A percentile compares a stretch with the other conserved stretches of the same genome.
Evolutionary conservation across 2,329 filamentous ascomycete genomes (phyloP).

Genomic region (Colletotrichum viniferum): DNA sequence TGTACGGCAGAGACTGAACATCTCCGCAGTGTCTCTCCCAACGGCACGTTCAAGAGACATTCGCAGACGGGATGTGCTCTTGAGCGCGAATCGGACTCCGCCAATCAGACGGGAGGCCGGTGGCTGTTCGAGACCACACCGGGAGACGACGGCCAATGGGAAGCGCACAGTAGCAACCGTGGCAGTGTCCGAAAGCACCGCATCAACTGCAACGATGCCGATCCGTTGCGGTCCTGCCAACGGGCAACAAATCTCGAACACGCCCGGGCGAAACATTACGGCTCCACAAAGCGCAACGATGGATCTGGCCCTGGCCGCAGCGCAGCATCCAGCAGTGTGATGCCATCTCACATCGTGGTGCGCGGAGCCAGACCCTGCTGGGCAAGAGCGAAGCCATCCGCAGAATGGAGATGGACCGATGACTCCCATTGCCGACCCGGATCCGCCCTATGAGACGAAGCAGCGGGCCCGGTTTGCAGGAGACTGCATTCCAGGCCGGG

Average conservation of each 20-base stretch:
- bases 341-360: conserved; percentile 16
- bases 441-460: conserved; percentile 27
- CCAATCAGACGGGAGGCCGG: background rate
- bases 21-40: background rate
- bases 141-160: background rate
- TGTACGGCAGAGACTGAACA: background rate
- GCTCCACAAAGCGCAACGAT: background rate
- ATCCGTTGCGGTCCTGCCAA: background rate
- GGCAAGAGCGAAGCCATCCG: background rate
- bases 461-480: conserved; percentile 26
- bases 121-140: background rate
- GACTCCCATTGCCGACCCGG: conserved; percentile 27
- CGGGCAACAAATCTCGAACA: background rate
- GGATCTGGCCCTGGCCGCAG: background rate
- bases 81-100: background rate
- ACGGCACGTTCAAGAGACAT: background rate
- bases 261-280: background rate
- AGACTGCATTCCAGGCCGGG: conserved; percentile 27
- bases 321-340: conserved; percentile 6
- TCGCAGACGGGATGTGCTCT: background rate
- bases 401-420: conserved; percentile 13
- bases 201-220: background rate
- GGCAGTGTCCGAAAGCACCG: background rate
- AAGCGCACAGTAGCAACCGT: background rate
- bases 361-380: background rate